A percentile compares a stretch with the other conserved stretches of the same genome.
These are phyloP conservation scores for Myochromella boudieri DNA, from an alignment of 768 basidiomycete genomes.

Conservation along the genomic window DNA sequence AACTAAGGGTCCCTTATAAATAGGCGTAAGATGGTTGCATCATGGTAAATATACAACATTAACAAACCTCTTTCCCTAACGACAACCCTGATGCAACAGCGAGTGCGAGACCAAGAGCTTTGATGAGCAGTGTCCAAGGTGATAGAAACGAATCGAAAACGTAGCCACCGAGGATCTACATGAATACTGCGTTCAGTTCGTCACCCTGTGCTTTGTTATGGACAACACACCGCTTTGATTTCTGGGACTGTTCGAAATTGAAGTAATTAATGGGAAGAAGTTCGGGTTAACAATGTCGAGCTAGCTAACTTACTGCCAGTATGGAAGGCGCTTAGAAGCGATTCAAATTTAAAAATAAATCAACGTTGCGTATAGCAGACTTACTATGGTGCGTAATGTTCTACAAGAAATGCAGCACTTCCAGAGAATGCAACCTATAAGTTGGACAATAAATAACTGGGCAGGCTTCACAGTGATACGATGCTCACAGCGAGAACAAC, in stretches of 20 bases:
- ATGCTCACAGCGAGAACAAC: slow-evolving; percentile 64
- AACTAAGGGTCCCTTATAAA: slow-evolving; percentile 79
- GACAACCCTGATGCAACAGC: slow-evolving; percentile 85
- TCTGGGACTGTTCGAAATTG: slow-evolving; percentile 55
- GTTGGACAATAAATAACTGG: background rate
- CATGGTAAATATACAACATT: slow-evolving; percentile 6
- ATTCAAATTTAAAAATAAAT: slow-evolving; percentile 7
- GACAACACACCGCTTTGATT: slow-evolving; percentile 64
- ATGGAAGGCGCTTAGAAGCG: slow-evolving; percentile 61
- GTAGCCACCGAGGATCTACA: slow-evolving; percentile 77
- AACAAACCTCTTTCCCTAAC: slow-evolving; percentile 74
- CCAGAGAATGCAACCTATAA: slow-evolving; percentile 59
- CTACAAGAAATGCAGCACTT: slow-evolving; percentile 62
- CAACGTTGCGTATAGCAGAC: slow-evolving; percentile 19
- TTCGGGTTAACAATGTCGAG: background rate
- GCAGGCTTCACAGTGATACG: slow-evolving; percentile 3
- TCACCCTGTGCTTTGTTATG: background rate
- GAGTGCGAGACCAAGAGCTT: slow-evolving; percentile 79
- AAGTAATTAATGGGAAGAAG: background rate
- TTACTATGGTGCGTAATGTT: slow-evolving; percentile 71
- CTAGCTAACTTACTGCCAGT: slow-evolving; percentile 65
- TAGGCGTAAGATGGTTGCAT: no score
- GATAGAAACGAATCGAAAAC: slow-evolving; percentile 87
- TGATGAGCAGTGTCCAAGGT: slow-evolving; percentile 83
- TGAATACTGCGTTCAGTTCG: background rate